Evolutionary conservation across 441 rosid species (phyloP).

Genomic region (Pelargonium myrrhifolium): DNA sequence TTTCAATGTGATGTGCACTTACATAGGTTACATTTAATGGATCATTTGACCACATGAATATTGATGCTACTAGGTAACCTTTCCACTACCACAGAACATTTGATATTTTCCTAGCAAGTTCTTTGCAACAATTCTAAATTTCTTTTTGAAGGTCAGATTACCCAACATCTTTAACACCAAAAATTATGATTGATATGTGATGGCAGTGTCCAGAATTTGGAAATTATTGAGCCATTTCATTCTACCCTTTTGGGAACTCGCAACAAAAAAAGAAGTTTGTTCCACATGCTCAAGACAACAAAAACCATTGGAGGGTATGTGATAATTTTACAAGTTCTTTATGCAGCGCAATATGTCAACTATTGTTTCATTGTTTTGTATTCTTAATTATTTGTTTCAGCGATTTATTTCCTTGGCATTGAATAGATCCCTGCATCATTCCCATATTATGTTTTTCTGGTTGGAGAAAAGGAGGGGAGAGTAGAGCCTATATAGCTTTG

Average conservation of each 20-base stretch:
- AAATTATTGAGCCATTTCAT: conserved; percentile 81
- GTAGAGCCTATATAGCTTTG: not conserved
- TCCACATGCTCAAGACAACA: conserved; percentile 94
- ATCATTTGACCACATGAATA: conserved; percentile 93
- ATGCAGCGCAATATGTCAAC: conserved; percentile 13
- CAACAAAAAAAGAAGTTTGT: conserved; percentile 88
- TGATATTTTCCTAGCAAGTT: not conserved
- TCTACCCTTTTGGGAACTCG: conserved; percentile 81
- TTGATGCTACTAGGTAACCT: conserved; percentile 85
- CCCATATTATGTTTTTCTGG: not conserved
- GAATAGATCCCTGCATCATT: not conserved
- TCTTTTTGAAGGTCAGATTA: conserved; percentile 6
- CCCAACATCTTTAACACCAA: conserved; percentile 15
- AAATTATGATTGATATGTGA: conserved; percentile 21
- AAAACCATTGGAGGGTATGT: conserved; percentile 91
- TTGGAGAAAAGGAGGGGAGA: not conserved
- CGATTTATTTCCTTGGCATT: not conserved
- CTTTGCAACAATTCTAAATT: conserved; percentile 8
- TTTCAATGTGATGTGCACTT: conserved; percentile 17
- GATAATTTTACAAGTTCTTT: conserved; percentile 17
- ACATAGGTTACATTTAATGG: conserved; percentile 92
- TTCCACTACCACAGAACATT: conserved; percentile 1
- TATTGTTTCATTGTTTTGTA: conserved; percentile 20
- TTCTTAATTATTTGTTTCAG: conserved; percentile 3
- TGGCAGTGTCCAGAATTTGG: conserved; percentile 86